These are phyloP conservation scores for Phenoliferia sp. DNA, from an alignment of 1,284 basidiomycete species.

Conservation along the genomic window DNA sequence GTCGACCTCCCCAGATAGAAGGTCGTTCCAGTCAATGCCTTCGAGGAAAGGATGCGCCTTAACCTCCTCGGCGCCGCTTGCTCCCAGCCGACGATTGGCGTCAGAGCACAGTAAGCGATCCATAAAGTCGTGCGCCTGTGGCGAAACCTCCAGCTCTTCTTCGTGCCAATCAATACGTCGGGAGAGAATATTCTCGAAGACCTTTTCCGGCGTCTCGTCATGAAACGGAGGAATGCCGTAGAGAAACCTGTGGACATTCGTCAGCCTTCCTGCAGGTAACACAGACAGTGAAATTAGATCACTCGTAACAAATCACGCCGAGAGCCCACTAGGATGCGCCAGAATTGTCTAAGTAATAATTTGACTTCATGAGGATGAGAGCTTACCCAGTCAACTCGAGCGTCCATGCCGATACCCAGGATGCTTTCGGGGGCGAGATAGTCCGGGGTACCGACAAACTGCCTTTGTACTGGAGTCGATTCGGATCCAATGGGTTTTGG, in stretches of 20 bases:
- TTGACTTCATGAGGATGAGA: no score
- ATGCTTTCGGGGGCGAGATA: constrained; percentile 51
- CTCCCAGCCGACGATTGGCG: constrained; percentile 73
- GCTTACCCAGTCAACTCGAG: constrained; percentile 97
- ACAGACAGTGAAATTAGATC: constrained; percentile 1
- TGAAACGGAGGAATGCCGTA: constrained; percentile 98
- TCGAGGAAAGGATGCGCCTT: constrained; percentile 87
- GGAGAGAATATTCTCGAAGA: constrained; percentile 98
- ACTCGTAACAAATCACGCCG: constrained; percentile 94
- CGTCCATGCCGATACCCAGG: constrained; percentile 89
- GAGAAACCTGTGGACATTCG: constrained; percentile 56
- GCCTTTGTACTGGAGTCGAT: constrained; percentile 6
- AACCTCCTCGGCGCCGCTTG: constrained; percentile 85
- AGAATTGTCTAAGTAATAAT: no score
- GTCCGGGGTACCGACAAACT: constrained; percentile 46
- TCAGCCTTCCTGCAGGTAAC: no score
- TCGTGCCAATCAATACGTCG: constrained; percentile 79
- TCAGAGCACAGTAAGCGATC: constrained; percentile 78
- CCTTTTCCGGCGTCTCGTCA: constrained; percentile 90
- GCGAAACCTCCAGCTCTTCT: constrained; percentile 80
- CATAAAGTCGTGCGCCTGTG: constrained; percentile 88
- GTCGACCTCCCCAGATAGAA: constrained; percentile 80
- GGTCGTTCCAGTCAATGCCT: constrained; percentile 87
- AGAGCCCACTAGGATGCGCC: constrained; percentile 70
- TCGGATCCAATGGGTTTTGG: not conserved